These are phyloP conservation scores for Podila minutissima DNA, from an alignment of 192 early-diverging fungal species.

Conservation along the genomic window DNA sequence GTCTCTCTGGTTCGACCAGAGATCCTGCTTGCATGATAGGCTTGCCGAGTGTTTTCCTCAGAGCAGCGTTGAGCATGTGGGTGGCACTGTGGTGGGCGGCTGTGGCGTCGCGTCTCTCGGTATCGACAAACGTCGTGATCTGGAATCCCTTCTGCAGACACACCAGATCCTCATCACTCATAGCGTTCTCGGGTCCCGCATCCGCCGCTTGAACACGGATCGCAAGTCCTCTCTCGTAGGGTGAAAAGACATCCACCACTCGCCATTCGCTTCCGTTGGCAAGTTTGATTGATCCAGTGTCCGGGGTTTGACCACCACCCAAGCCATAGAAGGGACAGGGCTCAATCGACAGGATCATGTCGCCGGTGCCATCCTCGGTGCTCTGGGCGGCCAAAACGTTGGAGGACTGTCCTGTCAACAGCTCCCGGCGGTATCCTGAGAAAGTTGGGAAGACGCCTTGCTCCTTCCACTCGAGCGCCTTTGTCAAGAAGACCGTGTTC, in stretches of 20 bases:
- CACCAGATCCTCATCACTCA: conserved; percentile 40
- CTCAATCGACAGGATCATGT: conserved; percentile 61
- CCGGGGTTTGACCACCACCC: conserved; percentile 68
- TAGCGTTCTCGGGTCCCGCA: neutral
- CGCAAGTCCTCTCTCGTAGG: conserved; percentile 61
- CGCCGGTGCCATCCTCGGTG: conserved; percentile 45
- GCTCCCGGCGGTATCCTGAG: conserved; percentile 59
- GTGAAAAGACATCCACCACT: conserved; percentile 59
- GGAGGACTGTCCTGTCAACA: conserved; percentile 51
- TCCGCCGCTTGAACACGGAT: conserved; percentile 40
- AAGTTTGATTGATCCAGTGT: conserved; percentile 51
- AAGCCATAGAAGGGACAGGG: conserved; percentile 70
- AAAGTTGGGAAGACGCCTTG: conserved; percentile 54
- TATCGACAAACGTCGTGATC: conserved; percentile 54
- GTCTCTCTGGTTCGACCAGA: conserved; percentile 55
- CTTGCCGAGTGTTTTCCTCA: conserved; percentile 55
- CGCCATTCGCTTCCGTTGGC: conserved; percentile 53
- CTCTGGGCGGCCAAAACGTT: conserved; percentile 36
- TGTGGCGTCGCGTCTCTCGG: conserved; percentile 49
- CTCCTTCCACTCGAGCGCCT: conserved; percentile 34
- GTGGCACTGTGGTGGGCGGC: conserved; percentile 69
- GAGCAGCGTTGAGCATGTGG: conserved; percentile 64
- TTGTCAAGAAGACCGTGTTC: conserved; percentile 14
- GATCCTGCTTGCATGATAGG: conserved; percentile 67
- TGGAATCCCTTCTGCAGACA: conserved; percentile 53